These are phyloP conservation scores for Astrocystis sublimbata DNA, from an alignment of 495 filamentous ascomycete species.

Conservation along the genomic window DNA sequence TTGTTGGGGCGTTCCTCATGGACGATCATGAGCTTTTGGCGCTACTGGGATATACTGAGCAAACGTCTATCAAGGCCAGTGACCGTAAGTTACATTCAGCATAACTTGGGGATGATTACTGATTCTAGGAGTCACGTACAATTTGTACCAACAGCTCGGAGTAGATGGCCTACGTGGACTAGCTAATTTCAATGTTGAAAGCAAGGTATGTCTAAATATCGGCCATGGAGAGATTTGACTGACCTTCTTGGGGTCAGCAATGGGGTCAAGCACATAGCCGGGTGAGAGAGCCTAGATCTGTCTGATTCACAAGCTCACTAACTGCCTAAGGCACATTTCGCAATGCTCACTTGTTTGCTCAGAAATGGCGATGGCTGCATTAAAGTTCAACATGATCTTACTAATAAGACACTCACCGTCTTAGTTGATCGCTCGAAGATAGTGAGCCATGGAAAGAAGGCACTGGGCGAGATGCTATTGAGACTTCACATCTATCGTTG, in stretches of 20 bases:
- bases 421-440: constrained; percentile 41
- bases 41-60: background rate
- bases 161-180: constrained; percentile 47
- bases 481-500: constrained; percentile 49
- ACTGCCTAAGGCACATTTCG: constrained; percentile 41
- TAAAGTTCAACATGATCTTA: constrained; percentile 25
- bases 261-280: constrained; percentile 50
- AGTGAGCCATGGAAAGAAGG: constrained; percentile 40
- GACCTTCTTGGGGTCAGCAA: constrained; percentile 33
- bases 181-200: constrained; percentile 44
- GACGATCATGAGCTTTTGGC: background rate
- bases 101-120: background rate
- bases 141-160: constrained; percentile 46
- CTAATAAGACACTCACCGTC: constrained; percentile 30
- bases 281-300: constrained; percentile 25
- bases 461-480: constrained; percentile 45
- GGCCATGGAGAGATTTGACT: constrained; percentile 1
- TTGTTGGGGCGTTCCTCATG: constrained; percentile 3
- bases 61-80: background rate
- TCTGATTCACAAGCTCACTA: background rate
- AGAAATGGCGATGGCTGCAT: constrained; percentile 36
- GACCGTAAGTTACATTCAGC: constrained; percentile 25
- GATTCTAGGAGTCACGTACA: constrained; percentile 41
- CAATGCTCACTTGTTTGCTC: constrained; percentile 43
- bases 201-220: constrained; percentile 29